Conservation (phyloP, 495 filamentous ascomycete species). For the Bathelium albidoporum region DNA sequence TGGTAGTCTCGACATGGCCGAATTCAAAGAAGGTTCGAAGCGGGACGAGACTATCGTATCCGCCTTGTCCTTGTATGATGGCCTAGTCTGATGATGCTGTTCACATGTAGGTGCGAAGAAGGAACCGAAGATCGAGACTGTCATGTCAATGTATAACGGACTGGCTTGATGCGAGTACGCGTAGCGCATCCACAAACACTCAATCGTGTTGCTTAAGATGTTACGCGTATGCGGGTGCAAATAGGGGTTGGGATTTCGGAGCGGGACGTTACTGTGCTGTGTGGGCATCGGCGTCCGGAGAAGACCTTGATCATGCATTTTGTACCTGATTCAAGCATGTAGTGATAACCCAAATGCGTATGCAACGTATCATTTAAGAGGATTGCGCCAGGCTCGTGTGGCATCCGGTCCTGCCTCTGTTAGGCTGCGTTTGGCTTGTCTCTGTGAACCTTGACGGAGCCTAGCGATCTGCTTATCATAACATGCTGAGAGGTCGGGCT, state of each 20-base stretch:
- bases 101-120: neutral
- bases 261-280: neutral
- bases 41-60: slow-evolving; percentile 99
- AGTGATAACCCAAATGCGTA: neutral
- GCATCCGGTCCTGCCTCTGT: no score
- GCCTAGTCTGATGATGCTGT: slow-evolving; percentile 53
- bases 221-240: neutral
- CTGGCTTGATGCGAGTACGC: neutral
- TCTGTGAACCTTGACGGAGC: no score
- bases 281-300: neutral
- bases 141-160: neutral
- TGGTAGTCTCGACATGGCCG: slow-evolving; percentile 79
- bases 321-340: neutral
- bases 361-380: no score
- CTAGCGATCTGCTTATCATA: no score
- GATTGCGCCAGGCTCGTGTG: no score
- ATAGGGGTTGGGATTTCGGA: neutral
- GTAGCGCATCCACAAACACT: neutral
- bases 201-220: neutral
- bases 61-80: slow-evolving; percentile 91
- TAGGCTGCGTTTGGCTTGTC: no score
- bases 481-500: no score
- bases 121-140: neutral
- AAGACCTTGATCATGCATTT: neutral
- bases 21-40: slow-evolving; percentile 98